Evolutionary conservation across 257 asterid species (phyloP).

Genomic region (Solanum chiquidenum): DNA sequence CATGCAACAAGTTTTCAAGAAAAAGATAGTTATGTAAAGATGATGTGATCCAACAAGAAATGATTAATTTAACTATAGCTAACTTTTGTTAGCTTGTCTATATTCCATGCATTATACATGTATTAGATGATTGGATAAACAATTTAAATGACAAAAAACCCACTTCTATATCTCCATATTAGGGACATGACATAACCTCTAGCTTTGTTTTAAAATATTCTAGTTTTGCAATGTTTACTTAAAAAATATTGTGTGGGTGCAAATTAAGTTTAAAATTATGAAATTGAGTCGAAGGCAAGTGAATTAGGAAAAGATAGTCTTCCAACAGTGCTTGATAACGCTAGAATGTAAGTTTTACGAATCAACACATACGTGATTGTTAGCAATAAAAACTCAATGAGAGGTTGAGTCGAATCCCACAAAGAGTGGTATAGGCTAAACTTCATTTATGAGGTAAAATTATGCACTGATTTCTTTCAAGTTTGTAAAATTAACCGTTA

Average conservation of each 20-base stretch:
- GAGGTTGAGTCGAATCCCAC: not conserved
- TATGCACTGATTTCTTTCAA: not conserved
- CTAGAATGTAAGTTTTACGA: not conserved
- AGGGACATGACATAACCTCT: not conserved
- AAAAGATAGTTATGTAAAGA: not conserved
- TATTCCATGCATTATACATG: not conserved
- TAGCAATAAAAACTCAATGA: not conserved
- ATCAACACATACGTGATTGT: not conserved
- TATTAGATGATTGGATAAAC: not conserved
- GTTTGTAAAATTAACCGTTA: not conserved
- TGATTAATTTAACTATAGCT: not conserved
- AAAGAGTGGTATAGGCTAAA: not conserved
- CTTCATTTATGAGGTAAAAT: not conserved
- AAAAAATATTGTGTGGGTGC: not conserved
- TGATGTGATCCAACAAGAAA: not conserved
- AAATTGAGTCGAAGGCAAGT: not conserved
- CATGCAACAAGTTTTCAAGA: not conserved
- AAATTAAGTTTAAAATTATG: not conserved
- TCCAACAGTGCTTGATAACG: not conserved
- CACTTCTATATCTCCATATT: not conserved
- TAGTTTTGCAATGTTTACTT: not conserved
- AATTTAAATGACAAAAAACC: not conserved
- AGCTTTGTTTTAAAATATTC: not conserved
- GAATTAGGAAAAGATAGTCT: not conserved
- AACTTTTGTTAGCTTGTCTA: not conserved